Evolutionary conservation across 2,329 filamentous ascomycete species (phyloP).

Genomic region (Pseudonectria buxi): DNA sequence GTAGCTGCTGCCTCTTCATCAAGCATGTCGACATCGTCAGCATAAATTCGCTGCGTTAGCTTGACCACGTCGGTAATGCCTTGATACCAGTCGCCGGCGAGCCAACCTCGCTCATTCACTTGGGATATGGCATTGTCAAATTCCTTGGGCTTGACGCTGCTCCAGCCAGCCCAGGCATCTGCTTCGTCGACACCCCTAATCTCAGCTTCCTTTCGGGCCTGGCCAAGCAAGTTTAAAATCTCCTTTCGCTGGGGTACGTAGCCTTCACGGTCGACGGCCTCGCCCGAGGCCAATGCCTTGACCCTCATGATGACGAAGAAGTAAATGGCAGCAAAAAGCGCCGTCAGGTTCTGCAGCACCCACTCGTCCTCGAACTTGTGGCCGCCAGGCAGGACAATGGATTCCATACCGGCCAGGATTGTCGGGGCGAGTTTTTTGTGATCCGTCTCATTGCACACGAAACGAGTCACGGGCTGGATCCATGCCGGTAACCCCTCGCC

Average conservation of each 20-base stretch:
- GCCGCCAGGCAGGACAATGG: slow-evolving; percentile 39
- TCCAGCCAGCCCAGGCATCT: slow-evolving; percentile 49
- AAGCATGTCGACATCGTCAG: slow-evolving; percentile 28
- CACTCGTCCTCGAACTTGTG: slow-evolving; percentile 40
- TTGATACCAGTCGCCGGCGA: slow-evolving; percentile 56
- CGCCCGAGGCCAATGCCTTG: slow-evolving; percentile 32
- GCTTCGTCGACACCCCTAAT: slow-evolving; percentile 36
- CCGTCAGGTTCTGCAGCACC: slow-evolving; percentile 42
- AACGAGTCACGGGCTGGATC: slow-evolving; percentile 62
- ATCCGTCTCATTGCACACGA: slow-evolving; percentile 53
- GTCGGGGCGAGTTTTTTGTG: slow-evolving; percentile 61
- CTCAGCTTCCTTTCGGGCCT: slow-evolving; percentile 35
- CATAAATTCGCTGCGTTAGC: slow-evolving; percentile 25
- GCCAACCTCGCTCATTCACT: slow-evolving; percentile 51
- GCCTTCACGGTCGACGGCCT: slow-evolving; percentile 33
- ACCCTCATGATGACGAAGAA: slow-evolving; percentile 52
- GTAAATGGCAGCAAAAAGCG: slow-evolving; percentile 53
- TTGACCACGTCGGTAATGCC: slow-evolving; percentile 50
- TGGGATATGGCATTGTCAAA: slow-evolving; percentile 56
- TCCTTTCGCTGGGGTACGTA: slow-evolving; percentile 41
- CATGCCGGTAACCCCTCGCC: slow-evolving; percentile 49
- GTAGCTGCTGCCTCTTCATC: slow-evolving; percentile 29
- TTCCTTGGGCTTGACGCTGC: slow-evolving; percentile 41
- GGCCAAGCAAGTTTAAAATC: slow-evolving; percentile 36
- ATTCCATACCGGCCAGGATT: slow-evolving; percentile 66